Conservation (phyloP, 140 eudicot species). For the Anethum foeniculum region DNA sequence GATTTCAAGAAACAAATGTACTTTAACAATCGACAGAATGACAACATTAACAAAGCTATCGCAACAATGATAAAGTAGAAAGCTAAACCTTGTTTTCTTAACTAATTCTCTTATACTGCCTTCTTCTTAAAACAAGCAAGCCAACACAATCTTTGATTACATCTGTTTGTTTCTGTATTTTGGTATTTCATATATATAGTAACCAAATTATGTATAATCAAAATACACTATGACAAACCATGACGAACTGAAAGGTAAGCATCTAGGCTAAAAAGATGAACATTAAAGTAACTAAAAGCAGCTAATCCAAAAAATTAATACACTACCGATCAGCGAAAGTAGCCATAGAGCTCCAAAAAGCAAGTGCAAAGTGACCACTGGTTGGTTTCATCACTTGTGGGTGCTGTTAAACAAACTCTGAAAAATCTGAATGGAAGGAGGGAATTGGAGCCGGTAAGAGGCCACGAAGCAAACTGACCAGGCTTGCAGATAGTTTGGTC, state of each 20-base stretch:
- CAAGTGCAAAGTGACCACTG: conserved; percentile 87
- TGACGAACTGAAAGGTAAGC: neutral
- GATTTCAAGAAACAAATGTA: no score
- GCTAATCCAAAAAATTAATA: neutral
- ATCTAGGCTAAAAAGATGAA: neutral
- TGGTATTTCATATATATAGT: neutral
- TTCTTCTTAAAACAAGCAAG: no score
- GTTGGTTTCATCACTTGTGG: conserved; percentile 58
- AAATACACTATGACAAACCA: neutral
- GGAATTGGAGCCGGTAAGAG: conserved; percentile 61
- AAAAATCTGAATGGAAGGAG: conserved; percentile 95
- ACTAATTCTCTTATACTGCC: neutral
- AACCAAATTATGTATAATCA: neutral
- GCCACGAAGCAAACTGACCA: conserved; percentile 95
- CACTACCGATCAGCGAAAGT: conserved; percentile 36
- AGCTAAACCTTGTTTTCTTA: neutral
- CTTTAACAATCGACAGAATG: no score
- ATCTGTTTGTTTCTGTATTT: neutral
- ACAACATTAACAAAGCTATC: neutral
- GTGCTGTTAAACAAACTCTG: conserved; percentile 59
- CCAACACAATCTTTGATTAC: neutral
- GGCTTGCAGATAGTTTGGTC: conserved; percentile 82
- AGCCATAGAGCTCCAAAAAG: conserved; percentile 91
- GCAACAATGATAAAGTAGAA: neutral
- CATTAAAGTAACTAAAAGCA: neutral